phyloP scores from a whole-genome alignment of 2,329 filamentous ascomycete genomes.

The Dactylellina parvicollis region DNA sequence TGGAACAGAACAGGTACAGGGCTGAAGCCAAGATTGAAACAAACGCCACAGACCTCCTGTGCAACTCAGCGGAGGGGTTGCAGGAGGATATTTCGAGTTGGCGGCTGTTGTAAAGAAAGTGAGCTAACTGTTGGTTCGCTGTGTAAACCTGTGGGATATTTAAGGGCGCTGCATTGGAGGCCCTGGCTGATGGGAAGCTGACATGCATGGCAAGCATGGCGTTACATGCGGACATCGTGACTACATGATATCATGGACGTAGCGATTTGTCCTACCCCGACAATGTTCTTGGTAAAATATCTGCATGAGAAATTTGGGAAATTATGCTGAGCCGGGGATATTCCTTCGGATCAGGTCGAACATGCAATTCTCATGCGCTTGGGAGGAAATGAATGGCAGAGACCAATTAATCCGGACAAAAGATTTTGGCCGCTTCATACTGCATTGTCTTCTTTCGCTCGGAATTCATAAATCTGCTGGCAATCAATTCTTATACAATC shows the following conservation, averaged over 20 bases:
- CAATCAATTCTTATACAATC: constrained; percentile 19
- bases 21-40: constrained; percentile 20
- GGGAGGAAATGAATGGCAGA: constrained; percentile 10
- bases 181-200: constrained; percentile 15
- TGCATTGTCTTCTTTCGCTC: constrained; percentile 1
- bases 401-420: constrained; percentile 9
- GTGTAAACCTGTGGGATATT: not conserved
- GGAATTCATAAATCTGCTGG: constrained; percentile 2
- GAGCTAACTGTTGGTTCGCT: not conserved
- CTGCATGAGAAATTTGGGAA: constrained; percentile 21
- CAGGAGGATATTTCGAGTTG: constrained; percentile 2
- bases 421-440: not conserved
- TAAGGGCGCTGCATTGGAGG: not conserved
- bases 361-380: not conserved
- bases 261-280: constrained; percentile 25
- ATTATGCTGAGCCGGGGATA: constrained; percentile 4
- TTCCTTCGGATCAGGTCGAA: not conserved
- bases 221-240: constrained; percentile 41
- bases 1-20: not conserved
- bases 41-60: constrained; percentile 26
- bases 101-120: constrained; percentile 11
- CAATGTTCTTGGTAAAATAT: constrained; percentile 9
- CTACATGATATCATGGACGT: constrained; percentile 10
- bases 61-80: not conserved
- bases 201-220: constrained; percentile 29